These are phyloP conservation scores for Fonsecaea pedrosoi DNA, from an alignment of 2,329 filamentous ascomycete genomes.

Conservation along the genomic window DNA sequence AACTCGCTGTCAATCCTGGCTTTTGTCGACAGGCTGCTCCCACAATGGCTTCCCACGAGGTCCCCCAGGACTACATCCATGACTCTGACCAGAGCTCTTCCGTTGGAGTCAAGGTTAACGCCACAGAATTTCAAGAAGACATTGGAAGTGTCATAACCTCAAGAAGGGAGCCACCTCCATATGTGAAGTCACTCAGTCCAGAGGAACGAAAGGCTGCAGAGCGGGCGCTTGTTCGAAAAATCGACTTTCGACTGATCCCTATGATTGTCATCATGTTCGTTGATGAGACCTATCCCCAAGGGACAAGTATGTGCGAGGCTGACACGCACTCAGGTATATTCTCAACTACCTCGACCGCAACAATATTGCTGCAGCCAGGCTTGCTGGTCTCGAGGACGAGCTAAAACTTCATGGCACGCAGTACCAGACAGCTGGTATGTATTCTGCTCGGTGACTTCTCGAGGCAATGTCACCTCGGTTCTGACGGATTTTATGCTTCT, in stretches of 20 bases:
- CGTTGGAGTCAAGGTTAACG: conserved; percentile 10
- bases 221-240: conserved; percentile 69
- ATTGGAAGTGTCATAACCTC: not conserved
- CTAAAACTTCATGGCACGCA: conserved; percentile 42
- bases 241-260: conserved; percentile 71
- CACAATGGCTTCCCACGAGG: conserved; percentile 15
- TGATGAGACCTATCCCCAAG: conserved; percentile 53
- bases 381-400: conserved; percentile 60
- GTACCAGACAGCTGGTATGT: conserved; percentile 42
- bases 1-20: not conserved
- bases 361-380: conserved; percentile 63
- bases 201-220: conserved; percentile 63
- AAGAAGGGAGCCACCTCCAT: conserved; percentile 22
- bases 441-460: conserved; percentile 34
- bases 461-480: not conserved
- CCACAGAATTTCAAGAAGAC: conserved; percentile 20
- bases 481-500: conserved; percentile 40
- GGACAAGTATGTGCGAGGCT: not conserved
- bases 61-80: conserved; percentile 22
- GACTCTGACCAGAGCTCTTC: conserved; percentile 15
- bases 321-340: conserved; percentile 65
- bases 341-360: conserved; percentile 73
- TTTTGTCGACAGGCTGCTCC: not conserved
- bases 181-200: conserved; percentile 44
- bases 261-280: conserved; percentile 78